Conservation (phyloP, 192 early-diverging fungal genomes). For the Podila horticola region DNA sequence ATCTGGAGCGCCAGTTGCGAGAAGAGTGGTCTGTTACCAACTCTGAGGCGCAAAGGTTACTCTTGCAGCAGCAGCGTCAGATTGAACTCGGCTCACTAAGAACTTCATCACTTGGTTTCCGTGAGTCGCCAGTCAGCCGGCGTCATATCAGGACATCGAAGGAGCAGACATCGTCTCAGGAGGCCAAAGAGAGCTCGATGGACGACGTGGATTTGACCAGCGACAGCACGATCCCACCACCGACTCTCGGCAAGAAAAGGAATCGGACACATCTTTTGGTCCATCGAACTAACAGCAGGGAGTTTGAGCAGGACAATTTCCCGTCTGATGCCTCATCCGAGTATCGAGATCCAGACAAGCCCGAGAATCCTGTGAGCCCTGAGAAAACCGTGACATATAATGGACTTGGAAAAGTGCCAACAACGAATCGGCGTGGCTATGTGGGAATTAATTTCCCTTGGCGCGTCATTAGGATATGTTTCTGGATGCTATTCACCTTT, state of each 20-base stretch:
- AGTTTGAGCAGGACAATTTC: background rate
- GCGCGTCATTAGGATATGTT: background rate
- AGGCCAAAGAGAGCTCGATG: slow-evolving; percentile 6
- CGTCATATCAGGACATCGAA: background rate
- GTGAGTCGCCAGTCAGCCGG: background rate
- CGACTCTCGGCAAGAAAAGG: too few relatives aligned
- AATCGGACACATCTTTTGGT: too few relatives aligned
- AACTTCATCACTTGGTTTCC: background rate
- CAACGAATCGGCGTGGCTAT: background rate
- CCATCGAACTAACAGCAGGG: background rate
- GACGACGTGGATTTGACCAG: background rate
- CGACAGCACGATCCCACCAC: background rate
- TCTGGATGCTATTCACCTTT: slow-evolving; percentile 1
- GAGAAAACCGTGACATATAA: background rate
- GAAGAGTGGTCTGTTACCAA: background rate
- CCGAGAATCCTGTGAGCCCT: background rate
- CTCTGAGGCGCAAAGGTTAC: background rate
- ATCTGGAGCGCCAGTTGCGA: background rate
- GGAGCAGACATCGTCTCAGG: background rate
- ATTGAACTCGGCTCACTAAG: background rate
- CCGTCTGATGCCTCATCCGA: slow-evolving; percentile 2
- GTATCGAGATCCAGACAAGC: slow-evolving; percentile 20
- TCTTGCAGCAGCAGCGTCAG: background rate
- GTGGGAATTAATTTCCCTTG: background rate
- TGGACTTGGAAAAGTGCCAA: background rate